Base-by-base conservation (phyloP, 768 basidiomycete species). In the Amylocystis lapponica region DNA sequence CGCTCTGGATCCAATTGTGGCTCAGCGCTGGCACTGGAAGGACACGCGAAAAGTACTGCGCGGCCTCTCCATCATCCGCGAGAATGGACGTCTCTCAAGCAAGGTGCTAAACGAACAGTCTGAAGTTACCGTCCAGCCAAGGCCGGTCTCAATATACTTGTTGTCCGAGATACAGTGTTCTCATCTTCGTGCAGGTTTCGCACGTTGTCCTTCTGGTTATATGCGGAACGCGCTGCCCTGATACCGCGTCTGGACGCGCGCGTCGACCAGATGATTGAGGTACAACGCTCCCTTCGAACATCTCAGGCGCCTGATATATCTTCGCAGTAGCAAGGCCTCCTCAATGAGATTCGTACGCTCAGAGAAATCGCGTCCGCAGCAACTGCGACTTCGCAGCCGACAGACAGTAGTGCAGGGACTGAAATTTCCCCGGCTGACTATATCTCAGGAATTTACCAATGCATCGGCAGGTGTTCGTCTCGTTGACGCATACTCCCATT, bases 1-100 rank as follows among this genome's bases (percentile, higher is more conserved):
- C 8, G 57, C 66, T 3, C 70, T 98, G 5, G 96, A 98, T 54
- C 81, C 80, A 0, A 52, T 58, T 0, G 78, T 91, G 34, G 89
- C 86, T 1, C 71, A 71, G 23, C 70, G 93, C 48, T 98, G 95
- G 95, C 96, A 99, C 59, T 98, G 95, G 95, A 75, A 72, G 50
- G 96, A 99, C 54, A 83, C 90, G 0, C 72, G 95, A 25, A 99
- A 97, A 63, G 87, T 97, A 5, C 62, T 88, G 10, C 74, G 93
- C 27, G 88, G 76, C 51, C 62, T 99, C 7, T 71, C 75, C 32
- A 79, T 96, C 22, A 79, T 92, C 44, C 83, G 79, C 64, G 81
- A 89, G 43, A 76, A 74, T 0, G 77, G 82, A 4, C 70, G 68
- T 36, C 70, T 64, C 35, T 70, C 84, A 1, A 90, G 86, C 52